Percentiles rank a stretch among this genome's conserved stretches.
Evolutionary conservation across 305 asterid genomes (phyloP).

Genomic region (Solanum hybrid): DNA sequence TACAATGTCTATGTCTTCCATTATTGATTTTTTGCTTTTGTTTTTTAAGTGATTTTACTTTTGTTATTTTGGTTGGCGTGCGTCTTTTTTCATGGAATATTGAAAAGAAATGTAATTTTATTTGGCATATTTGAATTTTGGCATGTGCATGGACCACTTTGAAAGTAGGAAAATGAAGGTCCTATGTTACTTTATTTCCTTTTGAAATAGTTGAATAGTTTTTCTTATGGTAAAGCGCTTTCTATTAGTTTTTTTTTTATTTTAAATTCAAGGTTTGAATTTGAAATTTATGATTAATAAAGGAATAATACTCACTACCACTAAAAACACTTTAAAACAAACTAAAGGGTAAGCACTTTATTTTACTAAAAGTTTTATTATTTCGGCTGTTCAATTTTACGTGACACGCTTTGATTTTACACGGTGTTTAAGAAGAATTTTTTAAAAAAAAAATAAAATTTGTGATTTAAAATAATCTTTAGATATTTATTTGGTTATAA

Average conservation of each 20-base stretch:
- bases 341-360: no score
- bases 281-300: not conserved
- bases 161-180: not conserved
- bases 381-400: no score
- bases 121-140: not conserved
- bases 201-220: not conserved
- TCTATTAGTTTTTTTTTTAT: no score
- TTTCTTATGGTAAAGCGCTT: not conserved
- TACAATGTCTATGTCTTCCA: conserved; percentile 26
- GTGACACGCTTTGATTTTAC: no score
- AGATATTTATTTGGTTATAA: not conserved
- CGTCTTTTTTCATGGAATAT: not conserved
- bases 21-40: conserved; percentile 3
- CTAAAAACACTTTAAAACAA: not conserved
- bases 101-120: not conserved
- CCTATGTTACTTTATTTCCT: not conserved
- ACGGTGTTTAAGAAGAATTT: rapidly evolving
- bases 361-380: no score
- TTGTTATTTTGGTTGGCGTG: not conserved
- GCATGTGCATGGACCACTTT: not conserved
- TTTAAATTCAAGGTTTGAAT: no score
- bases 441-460: no score
- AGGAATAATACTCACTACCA: not conserved
- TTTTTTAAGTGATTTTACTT: not conserved
- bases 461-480: no score